Percentiles rank a stretch among this genome's conserved stretches.
These are phyloP conservation scores for Paecilomyces formosus DNA, from an alignment of 2,329 filamentous ascomycete genomes.

Conservation along the genomic window DNA sequence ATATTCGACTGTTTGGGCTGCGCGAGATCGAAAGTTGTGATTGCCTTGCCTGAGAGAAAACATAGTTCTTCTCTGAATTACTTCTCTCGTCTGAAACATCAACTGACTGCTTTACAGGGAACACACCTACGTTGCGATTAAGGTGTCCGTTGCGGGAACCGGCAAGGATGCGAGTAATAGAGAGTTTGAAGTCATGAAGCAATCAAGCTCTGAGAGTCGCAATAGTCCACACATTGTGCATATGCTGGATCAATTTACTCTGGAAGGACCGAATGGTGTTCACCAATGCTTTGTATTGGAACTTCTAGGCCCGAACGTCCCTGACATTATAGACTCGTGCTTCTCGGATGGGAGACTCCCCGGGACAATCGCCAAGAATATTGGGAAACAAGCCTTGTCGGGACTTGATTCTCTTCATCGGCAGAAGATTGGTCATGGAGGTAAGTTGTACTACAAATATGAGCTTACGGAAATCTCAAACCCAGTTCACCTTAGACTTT, in stretches of 20 bases:
- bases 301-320: not conserved
- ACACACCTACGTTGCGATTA: not conserved
- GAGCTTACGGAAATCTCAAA: no score
- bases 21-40: slow-evolving; percentile 20
- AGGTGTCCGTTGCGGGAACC: not conserved
- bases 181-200: not conserved
- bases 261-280: not conserved
- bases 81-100: no score
- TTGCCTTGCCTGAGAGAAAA: not conserved
- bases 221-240: not conserved
- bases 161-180: not conserved
- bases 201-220: not conserved
- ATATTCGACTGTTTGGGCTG: slow-evolving; percentile 29
- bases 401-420: slow-evolving; percentile 33
- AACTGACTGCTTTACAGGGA: not conserved
- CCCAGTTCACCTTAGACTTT: no score
- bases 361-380: slow-evolving; percentile 32
- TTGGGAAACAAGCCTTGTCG: slow-evolving; percentile 33
- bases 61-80: not conserved
- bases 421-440: slow-evolving; percentile 34
- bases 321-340: not conserved
- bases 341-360: slow-evolving; percentile 11
- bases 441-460: no score
- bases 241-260: not conserved
- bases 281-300: not conserved